Evolutionary conservation across 78 protist genomes (phyloP).

Genomic region (Acrasis kona): DNA sequence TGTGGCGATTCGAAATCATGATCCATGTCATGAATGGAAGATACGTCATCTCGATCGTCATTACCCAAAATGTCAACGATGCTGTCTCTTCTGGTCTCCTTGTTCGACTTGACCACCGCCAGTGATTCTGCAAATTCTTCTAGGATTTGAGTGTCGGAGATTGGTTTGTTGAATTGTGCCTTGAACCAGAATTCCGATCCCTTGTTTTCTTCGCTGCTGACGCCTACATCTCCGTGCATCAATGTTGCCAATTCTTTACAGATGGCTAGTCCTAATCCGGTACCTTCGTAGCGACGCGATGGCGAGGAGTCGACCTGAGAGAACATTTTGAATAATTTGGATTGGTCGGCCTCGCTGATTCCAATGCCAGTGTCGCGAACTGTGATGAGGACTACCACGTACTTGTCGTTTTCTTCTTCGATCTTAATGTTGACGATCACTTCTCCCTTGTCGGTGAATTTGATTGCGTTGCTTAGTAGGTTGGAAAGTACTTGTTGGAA

Average conservation of each 20-base stretch:
- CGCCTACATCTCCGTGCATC: conserved; percentile 44
- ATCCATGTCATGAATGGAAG: too few species aligned
- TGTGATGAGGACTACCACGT: conserved; percentile 12
- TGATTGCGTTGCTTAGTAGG: conserved; percentile 50
- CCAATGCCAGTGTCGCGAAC: conserved; percentile 65
- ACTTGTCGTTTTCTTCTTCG: too few species aligned
- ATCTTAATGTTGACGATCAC: conserved; percentile 1
- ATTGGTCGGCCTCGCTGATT: conserved; percentile 26
- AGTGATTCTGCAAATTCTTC: too few species aligned
- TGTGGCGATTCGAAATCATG: too few species aligned
- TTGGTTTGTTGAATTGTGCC: conserved; percentile 1
- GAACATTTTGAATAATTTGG: conserved; percentile 46
- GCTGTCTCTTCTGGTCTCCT: too few species aligned
- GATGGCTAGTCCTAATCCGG: conserved; percentile 55
- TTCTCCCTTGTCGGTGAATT: conserved; percentile 37
- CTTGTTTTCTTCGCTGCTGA: conserved; percentile 24
- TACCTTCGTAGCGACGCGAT: conserved; percentile 51
- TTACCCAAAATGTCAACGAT: too few species aligned
- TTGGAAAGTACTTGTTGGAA: conserved; percentile 43
- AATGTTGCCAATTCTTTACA: conserved; percentile 32
- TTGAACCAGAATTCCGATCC: conserved; percentile 7
- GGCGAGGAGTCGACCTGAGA: conserved; percentile 57
- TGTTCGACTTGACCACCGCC: too few species aligned
- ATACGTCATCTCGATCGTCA: too few species aligned
- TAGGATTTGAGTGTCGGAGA: too few species aligned